These are phyloP conservation scores for Cercospora sp. DNA, from an alignment of 2,329 filamentous ascomycete genomes.

Conservation along the genomic window DNA sequence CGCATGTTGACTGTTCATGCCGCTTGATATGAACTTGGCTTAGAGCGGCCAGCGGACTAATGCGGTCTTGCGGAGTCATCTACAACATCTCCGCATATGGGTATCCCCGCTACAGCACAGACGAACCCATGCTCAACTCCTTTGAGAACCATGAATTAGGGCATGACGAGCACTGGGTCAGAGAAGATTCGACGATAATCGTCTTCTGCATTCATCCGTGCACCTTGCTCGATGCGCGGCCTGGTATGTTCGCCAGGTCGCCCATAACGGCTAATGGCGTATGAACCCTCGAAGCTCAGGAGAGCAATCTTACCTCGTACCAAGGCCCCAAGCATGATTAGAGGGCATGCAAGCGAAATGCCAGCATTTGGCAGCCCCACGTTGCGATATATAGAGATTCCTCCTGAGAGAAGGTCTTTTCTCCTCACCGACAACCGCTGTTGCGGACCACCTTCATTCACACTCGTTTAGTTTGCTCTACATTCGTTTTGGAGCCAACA, in stretches of 20 bases:
- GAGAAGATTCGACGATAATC: not conserved
- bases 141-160: not conserved
- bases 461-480: constrained; percentile 19
- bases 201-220: not conserved
- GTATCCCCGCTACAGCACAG: not conserved
- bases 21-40: not conserved
- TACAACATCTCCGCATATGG: not conserved
- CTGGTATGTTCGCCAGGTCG: not conserved
- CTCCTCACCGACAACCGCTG: constrained; percentile 15
- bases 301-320: constrained; percentile 15
- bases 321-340: constrained; percentile 15
- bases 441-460: constrained; percentile 16
- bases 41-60: not conserved
- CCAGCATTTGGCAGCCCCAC: constrained; percentile 4
- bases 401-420: not conserved
- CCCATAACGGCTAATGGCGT: not conserved
- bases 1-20: not conserved
- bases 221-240: not conserved
- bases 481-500: constrained; percentile 12
- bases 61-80: not conserved
- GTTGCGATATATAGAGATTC: constrained; percentile 19
- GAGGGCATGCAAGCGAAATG: constrained; percentile 6
- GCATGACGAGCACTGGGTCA: not conserved
- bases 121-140: constrained; percentile 1
- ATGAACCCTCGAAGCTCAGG: constrained; percentile 8